A percentile compares a stretch with the other conserved stretches of the same genome.
Evolutionary conservation across 2,329 filamentous ascomycete genomes (phyloP).

Genomic region (Fusarium cyanostomum): DNA sequence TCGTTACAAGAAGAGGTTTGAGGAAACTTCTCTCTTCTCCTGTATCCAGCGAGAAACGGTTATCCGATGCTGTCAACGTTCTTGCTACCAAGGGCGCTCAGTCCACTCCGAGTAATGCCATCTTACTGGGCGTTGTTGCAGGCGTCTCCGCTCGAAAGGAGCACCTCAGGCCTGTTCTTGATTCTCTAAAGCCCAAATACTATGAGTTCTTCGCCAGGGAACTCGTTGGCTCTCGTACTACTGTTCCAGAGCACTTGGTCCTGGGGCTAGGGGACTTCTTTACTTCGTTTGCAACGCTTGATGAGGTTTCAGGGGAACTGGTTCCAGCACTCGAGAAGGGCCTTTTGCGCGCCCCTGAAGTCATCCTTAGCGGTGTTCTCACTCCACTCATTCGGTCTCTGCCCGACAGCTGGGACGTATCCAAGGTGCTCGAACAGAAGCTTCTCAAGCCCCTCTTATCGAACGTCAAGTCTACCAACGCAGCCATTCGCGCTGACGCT

Average conservation of each 20-base stretch:
- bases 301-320: constrained; percentile 80
- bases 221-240: constrained; percentile 79
- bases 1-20: constrained; percentile 81
- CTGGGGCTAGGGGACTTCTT: constrained; percentile 86
- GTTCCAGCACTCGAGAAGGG: constrained; percentile 88
- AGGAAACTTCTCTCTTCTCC: constrained; percentile 74
- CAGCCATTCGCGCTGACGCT: constrained; percentile 77
- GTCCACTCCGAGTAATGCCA: constrained; percentile 74
- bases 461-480: constrained; percentile 90
- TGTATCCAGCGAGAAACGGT: constrained; percentile 64
- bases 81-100: constrained; percentile 75
- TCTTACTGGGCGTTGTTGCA: constrained; percentile 85
- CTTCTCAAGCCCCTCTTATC: constrained; percentile 89
- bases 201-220: constrained; percentile 87
- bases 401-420: constrained; percentile 77
- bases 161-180: constrained; percentile 69
- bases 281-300: constrained; percentile 72
- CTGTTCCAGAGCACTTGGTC: constrained; percentile 76
- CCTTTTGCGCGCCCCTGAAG: constrained; percentile 87
- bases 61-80: constrained; percentile 70
- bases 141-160: constrained; percentile 82
- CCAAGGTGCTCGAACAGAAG: constrained; percentile 73
- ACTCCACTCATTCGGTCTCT: constrained; percentile 77
- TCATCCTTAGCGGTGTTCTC: constrained; percentile 83
- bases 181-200: constrained; percentile 73